Evolutionary conservation across 768 basidiomycete genomes (phyloP).

Genomic region (Gymnopilus junonius): DNA sequence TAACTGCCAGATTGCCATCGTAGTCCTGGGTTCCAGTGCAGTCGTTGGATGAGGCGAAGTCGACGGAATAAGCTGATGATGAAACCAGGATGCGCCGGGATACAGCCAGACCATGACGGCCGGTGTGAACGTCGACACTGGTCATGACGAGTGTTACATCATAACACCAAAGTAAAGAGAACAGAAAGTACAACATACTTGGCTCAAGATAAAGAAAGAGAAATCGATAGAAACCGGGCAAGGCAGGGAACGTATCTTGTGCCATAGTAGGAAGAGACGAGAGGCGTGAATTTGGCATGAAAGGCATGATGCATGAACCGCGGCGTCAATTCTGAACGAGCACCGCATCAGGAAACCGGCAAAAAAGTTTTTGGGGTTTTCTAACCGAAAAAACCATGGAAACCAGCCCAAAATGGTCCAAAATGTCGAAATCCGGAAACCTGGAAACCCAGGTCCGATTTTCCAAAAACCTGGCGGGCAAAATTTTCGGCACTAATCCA

Average conservation of each 20-base stretch:
- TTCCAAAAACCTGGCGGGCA: no score
- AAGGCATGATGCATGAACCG: no score
- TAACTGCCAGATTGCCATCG: conserved; percentile 70
- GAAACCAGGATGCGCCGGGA: conserved; percentile 71
- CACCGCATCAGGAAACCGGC: no score
- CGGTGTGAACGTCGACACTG: conserved; percentile 43
- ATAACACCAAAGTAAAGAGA: background rate
- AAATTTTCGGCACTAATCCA: no score
- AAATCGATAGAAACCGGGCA: conserved; percentile 64
- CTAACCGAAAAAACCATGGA: no score
- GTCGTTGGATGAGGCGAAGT: conserved; percentile 30
- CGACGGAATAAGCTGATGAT: conserved; percentile 64
- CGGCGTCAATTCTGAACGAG: no score
- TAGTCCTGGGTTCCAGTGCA: conserved; percentile 51
- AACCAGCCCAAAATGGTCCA: no score
- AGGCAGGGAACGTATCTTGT: conserved; percentile 50
- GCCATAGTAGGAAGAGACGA: conserved; percentile 22
- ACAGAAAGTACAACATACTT: conserved; percentile 36
- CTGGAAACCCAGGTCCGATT: no score
- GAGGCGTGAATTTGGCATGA: conserved; percentile 13
- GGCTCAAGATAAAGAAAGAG: conserved; percentile 73
- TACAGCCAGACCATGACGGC: conserved; percentile 50
- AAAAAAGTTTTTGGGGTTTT: no score
- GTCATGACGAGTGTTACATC: background rate
- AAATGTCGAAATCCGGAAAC: no score